A percentile compares a stretch with the other conserved stretches of the same genome.
These are phyloP conservation scores for Dothideomycetes sp. DNA, from an alignment of 2,329 filamentous ascomycete genomes.

Conservation along the genomic window DNA sequence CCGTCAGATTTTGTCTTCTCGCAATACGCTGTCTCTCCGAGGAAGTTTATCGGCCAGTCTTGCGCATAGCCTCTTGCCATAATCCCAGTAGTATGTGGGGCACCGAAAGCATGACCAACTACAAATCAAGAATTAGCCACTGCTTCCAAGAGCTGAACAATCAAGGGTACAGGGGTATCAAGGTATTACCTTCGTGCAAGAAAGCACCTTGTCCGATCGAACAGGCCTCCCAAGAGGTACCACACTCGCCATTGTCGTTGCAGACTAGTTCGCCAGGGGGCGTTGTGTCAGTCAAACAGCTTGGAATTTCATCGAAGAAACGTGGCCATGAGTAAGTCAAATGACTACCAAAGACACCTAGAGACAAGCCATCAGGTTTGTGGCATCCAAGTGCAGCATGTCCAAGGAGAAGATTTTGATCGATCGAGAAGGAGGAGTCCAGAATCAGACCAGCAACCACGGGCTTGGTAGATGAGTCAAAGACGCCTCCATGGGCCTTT, in stretches of 20 bases:
- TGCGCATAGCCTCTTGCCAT: conserved; percentile 33
- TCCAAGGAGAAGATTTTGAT: conserved; percentile 20
- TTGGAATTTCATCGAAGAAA: conserved; percentile 19
- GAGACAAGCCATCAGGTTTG: conserved; percentile 20
- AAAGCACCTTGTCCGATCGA: conserved; percentile 32
- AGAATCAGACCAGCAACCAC: conserved; percentile 27
- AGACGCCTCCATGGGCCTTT: conserved; percentile 20
- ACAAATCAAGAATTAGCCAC: no score
- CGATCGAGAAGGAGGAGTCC: conserved; percentile 23
- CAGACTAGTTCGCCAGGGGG: conserved; percentile 22
- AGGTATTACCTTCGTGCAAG: no score
- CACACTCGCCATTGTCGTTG: conserved; percentile 32
- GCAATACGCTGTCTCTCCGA: conserved; percentile 20
- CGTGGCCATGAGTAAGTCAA: conserved; percentile 17
- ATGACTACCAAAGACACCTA: conserved; percentile 18
- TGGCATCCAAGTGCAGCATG: conserved; percentile 24
- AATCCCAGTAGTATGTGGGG: conserved; percentile 25
- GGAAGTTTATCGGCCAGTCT: conserved; percentile 37
- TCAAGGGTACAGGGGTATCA: no score
- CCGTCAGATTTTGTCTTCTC: background rate
- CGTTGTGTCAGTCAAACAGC: conserved; percentile 27
- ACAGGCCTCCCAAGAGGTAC: conserved; percentile 38
- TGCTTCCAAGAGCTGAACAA: no score
- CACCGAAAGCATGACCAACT: conserved; percentile 32
- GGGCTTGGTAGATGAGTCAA: conserved; percentile 20